Percentiles rank a stretch among this genome's conserved stretches.
phyloP scores from a whole-genome alignment of 2,329 filamentous ascomycete genomes.

The Lasiodiplodia theobromae region DNA sequence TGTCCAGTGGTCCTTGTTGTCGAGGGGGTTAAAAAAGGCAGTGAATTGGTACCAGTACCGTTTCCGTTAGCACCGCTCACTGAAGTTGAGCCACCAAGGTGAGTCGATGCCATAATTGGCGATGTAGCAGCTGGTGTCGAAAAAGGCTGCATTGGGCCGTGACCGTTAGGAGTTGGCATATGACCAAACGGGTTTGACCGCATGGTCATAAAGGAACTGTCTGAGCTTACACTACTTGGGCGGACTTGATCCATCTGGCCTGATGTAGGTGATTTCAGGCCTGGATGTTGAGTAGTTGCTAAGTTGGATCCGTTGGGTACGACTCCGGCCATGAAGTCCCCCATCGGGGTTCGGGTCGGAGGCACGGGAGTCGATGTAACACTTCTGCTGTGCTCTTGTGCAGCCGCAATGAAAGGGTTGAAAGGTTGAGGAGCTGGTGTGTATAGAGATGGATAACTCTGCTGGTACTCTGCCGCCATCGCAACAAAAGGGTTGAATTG shows the following conservation, averaged over 20 bases:
- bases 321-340: background rate
- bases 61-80: background rate
- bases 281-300: background rate
- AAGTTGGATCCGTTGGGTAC: background rate
- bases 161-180: background rate
- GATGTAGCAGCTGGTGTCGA: background rate
- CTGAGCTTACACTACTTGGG: background rate
- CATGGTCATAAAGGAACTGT: background rate
- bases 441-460: background rate
- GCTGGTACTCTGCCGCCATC: conserved; percentile 18
- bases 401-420: conserved; percentile 12
- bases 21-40: background rate
- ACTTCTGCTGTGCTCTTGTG: conserved; percentile 21
- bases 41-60: background rate
- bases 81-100: background rate
- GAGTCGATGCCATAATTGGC: background rate
- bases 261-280: background rate
- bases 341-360: background rate
- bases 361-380: background rate
- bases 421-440: conserved; percentile 1
- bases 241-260: background rate
- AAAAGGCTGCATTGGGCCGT: too few relatives aligned
- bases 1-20: background rate
- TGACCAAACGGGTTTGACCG: background rate
- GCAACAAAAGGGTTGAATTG: background rate